Evolutionary conservation across 2,329 filamentous ascomycete genomes (phyloP).

Genomic region (Acrodontium crateriforme): DNA sequence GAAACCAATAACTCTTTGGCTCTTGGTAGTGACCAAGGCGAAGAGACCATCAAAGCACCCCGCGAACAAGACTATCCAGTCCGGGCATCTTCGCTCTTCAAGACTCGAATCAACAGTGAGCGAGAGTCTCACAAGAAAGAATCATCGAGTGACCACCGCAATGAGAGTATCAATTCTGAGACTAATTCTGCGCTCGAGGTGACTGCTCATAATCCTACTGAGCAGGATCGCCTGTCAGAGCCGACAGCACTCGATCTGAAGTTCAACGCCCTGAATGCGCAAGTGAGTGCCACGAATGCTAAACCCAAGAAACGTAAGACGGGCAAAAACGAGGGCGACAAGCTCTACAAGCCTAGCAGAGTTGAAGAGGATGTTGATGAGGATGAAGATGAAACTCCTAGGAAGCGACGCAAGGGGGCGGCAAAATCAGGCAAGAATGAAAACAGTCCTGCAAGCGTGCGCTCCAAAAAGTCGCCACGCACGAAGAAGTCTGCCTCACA

Average conservation of each 20-base stretch:
- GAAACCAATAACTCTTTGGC: no score
- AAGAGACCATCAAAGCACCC: conserved; percentile 9
- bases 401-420: conserved; percentile 4
- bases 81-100: conserved; percentile 13
- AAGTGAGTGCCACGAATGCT: conserved; percentile 14
- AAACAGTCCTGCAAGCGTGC: conserved; percentile 2
- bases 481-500: conserved; percentile 3
- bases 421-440: conserved; percentile 9
- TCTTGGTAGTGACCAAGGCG: no score
- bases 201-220: neutral
- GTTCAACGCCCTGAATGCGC: conserved; percentile 13
- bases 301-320: conserved; percentile 27
- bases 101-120: conserved; percentile 6
- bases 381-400: conserved; percentile 8
- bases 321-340: conserved; percentile 13
- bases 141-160: neutral
- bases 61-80: conserved; percentile 9
- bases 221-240: conserved; percentile 1
- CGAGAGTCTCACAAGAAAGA: conserved; percentile 1
- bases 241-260: conserved; percentile 16
- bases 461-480: conserved; percentile 3
- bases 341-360: conserved; percentile 11
- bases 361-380: conserved; percentile 14
- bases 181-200: neutral
- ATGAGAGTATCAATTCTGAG: neutral